phyloP scores from a whole-genome alignment of 306 rosid genomes.

The Canavalia ensiformis region DNA sequence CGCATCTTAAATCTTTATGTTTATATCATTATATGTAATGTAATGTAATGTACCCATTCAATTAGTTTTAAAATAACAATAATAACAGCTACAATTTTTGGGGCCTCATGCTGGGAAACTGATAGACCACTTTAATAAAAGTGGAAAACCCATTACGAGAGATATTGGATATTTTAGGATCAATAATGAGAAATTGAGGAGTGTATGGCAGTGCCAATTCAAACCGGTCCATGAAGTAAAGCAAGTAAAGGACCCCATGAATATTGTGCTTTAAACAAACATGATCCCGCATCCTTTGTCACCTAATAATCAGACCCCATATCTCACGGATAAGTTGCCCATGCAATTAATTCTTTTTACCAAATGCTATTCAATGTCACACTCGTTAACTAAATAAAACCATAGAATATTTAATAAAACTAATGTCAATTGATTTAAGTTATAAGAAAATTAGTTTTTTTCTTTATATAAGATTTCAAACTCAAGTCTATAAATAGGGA shows the following conservation, averaged over 20 bases:
- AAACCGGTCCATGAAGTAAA: slow-evolving; percentile 28
- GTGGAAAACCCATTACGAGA: slow-evolving; percentile 37
- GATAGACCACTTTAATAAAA: slow-evolving; percentile 44
- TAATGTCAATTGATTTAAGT: too few relatives aligned
- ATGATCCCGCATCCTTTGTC: background rate
- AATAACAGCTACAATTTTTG: slow-evolving; percentile 8
- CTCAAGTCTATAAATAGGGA: too few relatives aligned
- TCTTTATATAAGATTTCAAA: too few relatives aligned
- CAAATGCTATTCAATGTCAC: too few relatives aligned
- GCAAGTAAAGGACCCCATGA: slow-evolving; percentile 46
- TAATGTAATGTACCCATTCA: too few relatives aligned
- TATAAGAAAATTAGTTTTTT: too few relatives aligned
- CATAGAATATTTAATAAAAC: too few relatives aligned
- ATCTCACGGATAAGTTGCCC: too few relatives aligned
- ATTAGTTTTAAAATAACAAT: background rate
- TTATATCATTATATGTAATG: too few relatives aligned
- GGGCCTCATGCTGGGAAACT: slow-evolving; percentile 40
- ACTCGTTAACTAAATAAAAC: too few relatives aligned
- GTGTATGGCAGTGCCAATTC: background rate
- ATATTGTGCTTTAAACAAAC: slow-evolving; percentile 44
- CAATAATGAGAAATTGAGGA: background rate
- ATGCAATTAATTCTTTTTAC: too few relatives aligned
- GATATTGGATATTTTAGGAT: background rate
- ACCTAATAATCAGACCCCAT: too few relatives aligned
- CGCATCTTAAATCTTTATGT: background rate